phyloP scores from a whole-genome alignment of 176 grass and related monocot genomes.

The Carex myosuroides region DNA sequence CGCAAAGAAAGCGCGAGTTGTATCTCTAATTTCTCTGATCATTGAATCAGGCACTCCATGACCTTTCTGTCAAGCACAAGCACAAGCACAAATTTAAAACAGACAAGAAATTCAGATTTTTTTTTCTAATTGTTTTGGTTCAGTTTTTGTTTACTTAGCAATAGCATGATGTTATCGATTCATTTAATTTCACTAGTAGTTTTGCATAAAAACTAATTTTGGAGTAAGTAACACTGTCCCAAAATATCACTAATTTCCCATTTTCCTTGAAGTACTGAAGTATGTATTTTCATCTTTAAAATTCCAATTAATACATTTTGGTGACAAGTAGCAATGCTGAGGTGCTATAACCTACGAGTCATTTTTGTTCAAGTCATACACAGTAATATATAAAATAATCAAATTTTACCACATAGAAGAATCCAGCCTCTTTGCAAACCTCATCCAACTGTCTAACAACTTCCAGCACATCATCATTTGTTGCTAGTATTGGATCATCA shows the following conservation, averaged over 20 bases:
- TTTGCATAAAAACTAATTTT: background rate
- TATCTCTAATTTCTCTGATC: constrained; percentile 59
- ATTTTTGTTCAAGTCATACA: background rate
- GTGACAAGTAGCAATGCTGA: background rate
- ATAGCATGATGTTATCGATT: background rate
- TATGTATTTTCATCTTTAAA: background rate
- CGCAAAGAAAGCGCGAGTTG: constrained; percentile 56
- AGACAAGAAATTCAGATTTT: background rate
- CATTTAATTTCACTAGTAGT: background rate
- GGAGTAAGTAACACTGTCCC: background rate
- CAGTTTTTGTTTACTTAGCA: background rate
- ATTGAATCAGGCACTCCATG: constrained; percentile 68
- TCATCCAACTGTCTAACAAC: constrained; percentile 53
- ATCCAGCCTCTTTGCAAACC: constrained; percentile 71
- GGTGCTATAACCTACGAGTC: background rate
- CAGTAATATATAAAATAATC: background rate
- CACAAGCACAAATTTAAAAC: background rate
- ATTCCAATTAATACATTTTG: background rate
- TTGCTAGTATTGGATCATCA: constrained; percentile 44
- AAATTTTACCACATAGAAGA: constrained; percentile 96
- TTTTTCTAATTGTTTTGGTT: background rate
- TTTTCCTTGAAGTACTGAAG: background rate
- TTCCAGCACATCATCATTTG: constrained; percentile 36
- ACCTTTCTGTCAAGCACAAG: constrained; percentile 51
- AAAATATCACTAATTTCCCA: background rate